Base-by-base conservation (phyloP, 2,329 filamentous ascomycete genomes). In the Purpureocillium takamizusanense region DNA sequence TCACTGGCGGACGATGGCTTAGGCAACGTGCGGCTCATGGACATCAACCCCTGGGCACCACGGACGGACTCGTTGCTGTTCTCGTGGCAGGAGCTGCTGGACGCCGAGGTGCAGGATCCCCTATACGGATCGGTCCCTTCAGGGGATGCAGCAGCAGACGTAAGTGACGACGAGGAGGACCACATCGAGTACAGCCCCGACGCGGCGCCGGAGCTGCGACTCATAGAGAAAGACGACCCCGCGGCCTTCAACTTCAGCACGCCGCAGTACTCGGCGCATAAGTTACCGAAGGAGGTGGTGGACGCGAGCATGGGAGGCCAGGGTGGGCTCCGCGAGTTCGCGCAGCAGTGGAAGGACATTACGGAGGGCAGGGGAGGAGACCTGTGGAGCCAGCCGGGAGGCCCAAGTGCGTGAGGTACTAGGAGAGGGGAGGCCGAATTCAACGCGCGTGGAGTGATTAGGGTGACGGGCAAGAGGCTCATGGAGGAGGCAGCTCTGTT, bases 11-110 rank as follows among this genome's bases (percentile, higher is more conserved):
- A 65, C 18, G 70, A 71, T 21, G 68, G 83, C 2, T 74, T 94
- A 39, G 78, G 86, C 35, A 73, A 77, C 35, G 85, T 94, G 2
- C 84, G 88, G 66, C 68, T 98, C 10, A 82, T 98, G 35, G 92
- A 98, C 56, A 84, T 98, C 53, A 97, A 97, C 53, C 87, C 92
- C 0, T 98, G 90, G 86, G 90, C 90, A 1, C 76, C 79, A 31
- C 72, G 86, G 43, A 98, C 92, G 0, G 92, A 98, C 63, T 83
- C 86, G 4, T 61, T 97, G 33, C 69, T 95, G 1, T 98, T 95
- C 57, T 82, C 80, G 32, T 98, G 92, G 92, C 58, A 83, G 44
- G 90, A 97, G 63, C 70, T 98, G 31, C 67, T 97, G 42, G 78
- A 76, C 0, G 74, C 86, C 65, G 70, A 79, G 28, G 77, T 84